These are phyloP conservation scores for Yarrowia hollandica DNA, from an alignment of 805 yeast species.

Conservation along the genomic window DNA sequence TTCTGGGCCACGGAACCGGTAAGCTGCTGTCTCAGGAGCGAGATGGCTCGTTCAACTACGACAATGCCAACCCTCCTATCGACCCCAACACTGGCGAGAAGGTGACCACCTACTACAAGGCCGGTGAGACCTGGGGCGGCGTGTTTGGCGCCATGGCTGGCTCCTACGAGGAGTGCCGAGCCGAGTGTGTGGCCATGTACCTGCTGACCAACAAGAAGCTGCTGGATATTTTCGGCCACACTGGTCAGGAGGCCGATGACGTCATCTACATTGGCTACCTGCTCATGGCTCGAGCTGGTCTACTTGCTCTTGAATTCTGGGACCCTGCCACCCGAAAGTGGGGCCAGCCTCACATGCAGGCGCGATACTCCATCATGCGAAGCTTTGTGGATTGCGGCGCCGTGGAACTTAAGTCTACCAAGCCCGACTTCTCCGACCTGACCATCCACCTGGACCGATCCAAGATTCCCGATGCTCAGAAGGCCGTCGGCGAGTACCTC, in stretches of 20 bases:
- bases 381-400: slow-evolving; percentile 64
- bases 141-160: slow-evolving; percentile 81
- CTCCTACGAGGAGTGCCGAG: slow-evolving; percentile 89
- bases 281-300: slow-evolving; percentile 86
- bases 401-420: slow-evolving; percentile 52
- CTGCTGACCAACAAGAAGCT: slow-evolving; percentile 68
- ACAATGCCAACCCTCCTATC: slow-evolving; percentile 59
- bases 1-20: slow-evolving; percentile 90
- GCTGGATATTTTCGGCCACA: slow-evolving; percentile 71
- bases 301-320: slow-evolving; percentile 80
- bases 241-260: slow-evolving; percentile 56
- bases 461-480: slow-evolving; percentile 69
- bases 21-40: slow-evolving; percentile 64
- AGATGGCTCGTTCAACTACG: slow-evolving; percentile 71
- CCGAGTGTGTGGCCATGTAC: slow-evolving; percentile 85
- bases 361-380: slow-evolving; percentile 81
- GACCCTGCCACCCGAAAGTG: slow-evolving; percentile 78
- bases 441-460: slow-evolving; percentile 57
- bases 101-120: slow-evolving; percentile 65
- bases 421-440: slow-evolving; percentile 58
- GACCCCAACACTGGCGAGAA: slow-evolving; percentile 61
- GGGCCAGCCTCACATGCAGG: slow-evolving; percentile 97
- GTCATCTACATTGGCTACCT: slow-evolving; percentile 68
- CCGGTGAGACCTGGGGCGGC: slow-evolving; percentile 90
- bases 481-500: slow-evolving; percentile 71